phyloP scores from a whole-genome alignment of 202 grass and related monocot species.

The Digitaria exilis region DNA sequence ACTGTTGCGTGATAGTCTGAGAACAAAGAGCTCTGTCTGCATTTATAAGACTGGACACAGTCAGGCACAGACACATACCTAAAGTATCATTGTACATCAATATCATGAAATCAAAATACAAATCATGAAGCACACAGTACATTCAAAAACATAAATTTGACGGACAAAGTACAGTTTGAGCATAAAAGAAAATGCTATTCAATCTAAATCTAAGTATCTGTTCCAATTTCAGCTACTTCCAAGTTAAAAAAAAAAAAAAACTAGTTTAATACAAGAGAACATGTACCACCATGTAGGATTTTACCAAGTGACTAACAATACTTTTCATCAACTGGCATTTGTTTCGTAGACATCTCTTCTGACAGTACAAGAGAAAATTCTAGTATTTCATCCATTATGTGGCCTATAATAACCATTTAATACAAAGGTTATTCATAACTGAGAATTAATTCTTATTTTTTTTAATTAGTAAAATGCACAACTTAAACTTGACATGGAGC shows the following conservation, averaged over 20 bases:
- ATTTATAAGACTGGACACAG: constrained; percentile 31
- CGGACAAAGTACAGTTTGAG: background rate
- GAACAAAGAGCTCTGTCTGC: constrained; percentile 92
- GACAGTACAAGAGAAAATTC: background rate
- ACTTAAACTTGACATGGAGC: too few relatives aligned
- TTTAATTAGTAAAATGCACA: background rate
- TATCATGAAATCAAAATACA: constrained; percentile 9
- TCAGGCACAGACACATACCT: constrained; percentile 24
- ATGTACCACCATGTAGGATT: background rate
- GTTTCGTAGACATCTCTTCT: background rate
- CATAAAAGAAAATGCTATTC: background rate
- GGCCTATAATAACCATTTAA: background rate
- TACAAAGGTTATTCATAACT: background rate
- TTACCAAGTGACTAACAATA: background rate
- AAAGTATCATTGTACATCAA: background rate
- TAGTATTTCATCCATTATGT: background rate
- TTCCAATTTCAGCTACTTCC: constrained; percentile 13
- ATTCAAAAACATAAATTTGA: constrained; percentile 23
- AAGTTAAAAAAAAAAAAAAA: background rate
- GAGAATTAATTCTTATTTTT: constrained; percentile 19
- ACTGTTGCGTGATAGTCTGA: constrained; percentile 93
- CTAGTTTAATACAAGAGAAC: background rate
- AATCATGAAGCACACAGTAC: constrained; percentile 2
- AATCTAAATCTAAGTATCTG: too few relatives aligned
- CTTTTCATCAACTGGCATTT: background rate